Percentiles rank a stretch among this genome's conserved stretches.
phyloP scores from a whole-genome alignment of 306 rosid genomes.

The Cyclanthera cordifolia region DNA sequence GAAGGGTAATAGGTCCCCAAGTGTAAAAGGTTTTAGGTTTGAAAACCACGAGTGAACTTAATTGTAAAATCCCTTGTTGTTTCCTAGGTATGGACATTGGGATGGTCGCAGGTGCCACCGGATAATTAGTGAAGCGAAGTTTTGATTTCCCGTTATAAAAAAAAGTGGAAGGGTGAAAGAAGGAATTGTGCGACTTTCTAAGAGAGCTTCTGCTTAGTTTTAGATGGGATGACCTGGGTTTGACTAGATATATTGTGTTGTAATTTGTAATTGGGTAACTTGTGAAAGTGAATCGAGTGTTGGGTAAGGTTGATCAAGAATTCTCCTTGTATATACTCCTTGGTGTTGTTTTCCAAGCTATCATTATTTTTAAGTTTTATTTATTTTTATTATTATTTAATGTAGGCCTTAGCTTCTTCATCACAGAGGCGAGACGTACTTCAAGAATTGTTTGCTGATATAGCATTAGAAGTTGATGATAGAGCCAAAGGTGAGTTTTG shows the following conservation, averaged over 20 bases:
- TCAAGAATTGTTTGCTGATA: slow-evolving; percentile 87
- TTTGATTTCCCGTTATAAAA: too few species aligned
- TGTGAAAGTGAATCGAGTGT: background rate
- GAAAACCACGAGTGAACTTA: too few species aligned
- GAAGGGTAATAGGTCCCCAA: background rate
- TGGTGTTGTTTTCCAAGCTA: background rate
- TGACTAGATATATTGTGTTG: background rate
- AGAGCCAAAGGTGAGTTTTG: slow-evolving; percentile 68
- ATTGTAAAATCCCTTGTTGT: too few species aligned
- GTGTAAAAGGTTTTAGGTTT: too few species aligned
- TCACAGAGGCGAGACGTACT: slow-evolving; percentile 80
- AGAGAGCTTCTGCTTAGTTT: background rate
- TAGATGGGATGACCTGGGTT: background rate
- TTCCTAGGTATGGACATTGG: too few species aligned
- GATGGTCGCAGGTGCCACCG: too few species aligned
- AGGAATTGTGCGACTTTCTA: background rate
- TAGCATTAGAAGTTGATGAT: slow-evolving; percentile 85
- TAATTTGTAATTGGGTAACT: background rate
- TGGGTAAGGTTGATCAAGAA: background rate
- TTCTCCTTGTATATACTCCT: background rate
- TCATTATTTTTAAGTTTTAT: background rate
- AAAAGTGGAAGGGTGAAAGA: background rate
- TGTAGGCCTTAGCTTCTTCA: slow-evolving; percentile 71
- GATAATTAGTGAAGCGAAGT: too few species aligned
- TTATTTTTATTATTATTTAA: background rate